A percentile compares a stretch with the other conserved stretches of the same genome.
Evolutionary conservation across 208 protist genomes (phyloP).

Genomic region (Acanthamoeba lenticulata): DNA sequence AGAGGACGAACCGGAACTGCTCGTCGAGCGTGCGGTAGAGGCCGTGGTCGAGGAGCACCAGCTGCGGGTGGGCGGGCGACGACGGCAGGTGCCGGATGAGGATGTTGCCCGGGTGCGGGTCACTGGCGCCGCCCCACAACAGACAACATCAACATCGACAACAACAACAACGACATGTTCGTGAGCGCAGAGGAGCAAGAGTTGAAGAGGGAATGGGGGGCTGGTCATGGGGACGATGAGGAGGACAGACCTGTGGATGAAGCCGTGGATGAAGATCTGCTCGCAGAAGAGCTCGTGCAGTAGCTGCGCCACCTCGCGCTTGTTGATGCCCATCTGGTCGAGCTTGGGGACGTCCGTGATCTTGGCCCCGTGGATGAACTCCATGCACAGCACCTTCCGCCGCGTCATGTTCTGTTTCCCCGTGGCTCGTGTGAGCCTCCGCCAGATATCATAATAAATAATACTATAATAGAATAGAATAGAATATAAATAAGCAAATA

Average conservation of each 20-base stretch:
- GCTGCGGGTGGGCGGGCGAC: slow-evolving; percentile 38
- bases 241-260: slow-evolving; percentile 87
- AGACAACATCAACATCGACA: neutral
- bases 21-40: slow-evolving; percentile 92
- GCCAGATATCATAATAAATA: neutral
- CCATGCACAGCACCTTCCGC: slow-evolving; percentile 91
- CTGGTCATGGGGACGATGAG: neutral
- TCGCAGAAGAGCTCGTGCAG: slow-evolving; percentile 92
- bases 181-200: no score
- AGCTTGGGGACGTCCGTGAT: slow-evolving; percentile 76
- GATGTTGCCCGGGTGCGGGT: slow-evolving; percentile 93
- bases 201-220: no score
- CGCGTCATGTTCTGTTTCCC: slow-evolving; percentile 82
- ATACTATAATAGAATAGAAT: neutral
- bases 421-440: no score
- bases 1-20: slow-evolving; percentile 68
- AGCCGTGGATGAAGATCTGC: slow-evolving; percentile 94
- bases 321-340: slow-evolving; percentile 66
- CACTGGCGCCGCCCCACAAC: neutral
- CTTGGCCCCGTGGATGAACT: slow-evolving; percentile 92
- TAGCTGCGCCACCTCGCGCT: slow-evolving; percentile 81
- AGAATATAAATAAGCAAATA: neutral
- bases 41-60: slow-evolving; percentile 95
- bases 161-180: no score
- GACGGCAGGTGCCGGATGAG: slow-evolving; percentile 83